phyloP scores from a whole-genome alignment of 805 yeast genomes.

The Starmerella etchellsii region DNA sequence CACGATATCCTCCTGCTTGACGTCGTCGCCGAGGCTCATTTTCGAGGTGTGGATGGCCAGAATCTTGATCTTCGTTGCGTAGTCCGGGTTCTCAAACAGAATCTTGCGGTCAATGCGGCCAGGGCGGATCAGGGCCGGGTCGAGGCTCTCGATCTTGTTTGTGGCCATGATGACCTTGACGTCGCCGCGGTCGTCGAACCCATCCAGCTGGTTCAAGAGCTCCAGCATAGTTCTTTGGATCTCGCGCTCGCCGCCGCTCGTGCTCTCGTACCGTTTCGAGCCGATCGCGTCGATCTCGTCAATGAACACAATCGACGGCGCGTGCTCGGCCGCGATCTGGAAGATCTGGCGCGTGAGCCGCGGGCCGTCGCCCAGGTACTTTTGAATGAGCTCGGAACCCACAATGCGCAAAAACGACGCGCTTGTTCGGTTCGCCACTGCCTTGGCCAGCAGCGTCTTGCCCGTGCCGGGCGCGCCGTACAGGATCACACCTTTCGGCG shows the following conservation, averaged over 20 bases:
- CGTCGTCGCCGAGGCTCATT: conserved; percentile 82
- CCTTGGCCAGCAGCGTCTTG: conserved; percentile 87
- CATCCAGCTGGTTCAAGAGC: conserved; percentile 86
- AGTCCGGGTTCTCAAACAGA: conserved; percentile 90
- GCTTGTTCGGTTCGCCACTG: conserved; percentile 95
- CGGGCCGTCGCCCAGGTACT: conserved; percentile 96
- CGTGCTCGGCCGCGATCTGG: conserved; percentile 92
- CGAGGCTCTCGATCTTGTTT: conserved; percentile 82
- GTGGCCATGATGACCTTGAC: conserved; percentile 98
- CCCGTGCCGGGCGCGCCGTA: conserved; percentile 99
- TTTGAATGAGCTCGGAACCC: conserved; percentile 93
- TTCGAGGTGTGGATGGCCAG: conserved; percentile 82
- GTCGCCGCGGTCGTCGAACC: conserved; percentile 94
- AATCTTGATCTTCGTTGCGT: conserved; percentile 84
- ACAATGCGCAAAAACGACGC: conserved; percentile 94
- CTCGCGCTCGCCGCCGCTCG: conserved; percentile 93
- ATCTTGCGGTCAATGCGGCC: conserved; percentile 96
- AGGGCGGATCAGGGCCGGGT: conserved; percentile 92
- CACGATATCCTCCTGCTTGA: conserved; percentile 77
- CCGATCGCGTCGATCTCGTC: conserved; percentile 99
- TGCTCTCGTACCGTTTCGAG: conserved; percentile 84
- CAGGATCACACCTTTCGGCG: conserved; percentile 93
- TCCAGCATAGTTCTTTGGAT: conserved; percentile 97
- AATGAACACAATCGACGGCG: conserved; percentile 95
- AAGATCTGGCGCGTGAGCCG: conserved; percentile 85